Conservation (phyloP, 2,329 filamentous ascomycete species). For the Nemania sp. region DNA sequence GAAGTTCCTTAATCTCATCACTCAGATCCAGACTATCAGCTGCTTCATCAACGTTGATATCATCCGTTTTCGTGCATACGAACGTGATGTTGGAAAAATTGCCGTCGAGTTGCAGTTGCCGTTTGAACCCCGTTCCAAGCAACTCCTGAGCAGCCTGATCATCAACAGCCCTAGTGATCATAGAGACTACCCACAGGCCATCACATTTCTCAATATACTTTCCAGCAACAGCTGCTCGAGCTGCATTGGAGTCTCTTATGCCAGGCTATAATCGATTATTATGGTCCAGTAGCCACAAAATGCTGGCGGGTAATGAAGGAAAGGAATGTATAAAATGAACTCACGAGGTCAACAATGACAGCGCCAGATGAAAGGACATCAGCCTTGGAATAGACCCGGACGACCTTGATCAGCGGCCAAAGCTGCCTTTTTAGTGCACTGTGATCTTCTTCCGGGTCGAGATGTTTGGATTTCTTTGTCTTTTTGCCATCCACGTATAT, state of each 20-base stretch:
- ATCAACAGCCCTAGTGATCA: conserved; percentile 62
- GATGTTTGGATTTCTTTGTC: conserved; percentile 36
- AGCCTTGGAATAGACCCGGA: conserved; percentile 54
- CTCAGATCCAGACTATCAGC: conserved; percentile 42
- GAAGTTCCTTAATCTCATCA: conserved; percentile 33
- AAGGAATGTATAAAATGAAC: conserved; percentile 24
- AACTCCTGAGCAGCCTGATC: conserved; percentile 62
- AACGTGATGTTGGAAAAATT: conserved; percentile 59
- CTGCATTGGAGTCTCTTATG: conserved; percentile 63
- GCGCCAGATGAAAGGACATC: conserved; percentile 57
- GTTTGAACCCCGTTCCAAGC: conserved; percentile 59
- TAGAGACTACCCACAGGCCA: conserved; percentile 61
- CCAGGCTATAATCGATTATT: conserved; percentile 48
- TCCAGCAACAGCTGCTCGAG: conserved; percentile 60
- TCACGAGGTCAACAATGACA: conserved; percentile 58
- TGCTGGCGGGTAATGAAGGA: no score
- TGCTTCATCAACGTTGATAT: conserved; percentile 63
- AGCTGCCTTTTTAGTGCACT: conserved; percentile 37
- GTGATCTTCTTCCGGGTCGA: not conserved
- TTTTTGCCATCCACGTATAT: conserved; percentile 61
- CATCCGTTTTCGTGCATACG: conserved; percentile 46
- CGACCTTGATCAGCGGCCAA: conserved; percentile 49
- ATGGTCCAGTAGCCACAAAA: not conserved
- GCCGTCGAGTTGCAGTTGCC: conserved; percentile 61
- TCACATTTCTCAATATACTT: conserved; percentile 65